These are phyloP conservation scores for Candida koratica DNA, from an alignment of 805 yeast species.

Conservation along the genomic window DNA sequence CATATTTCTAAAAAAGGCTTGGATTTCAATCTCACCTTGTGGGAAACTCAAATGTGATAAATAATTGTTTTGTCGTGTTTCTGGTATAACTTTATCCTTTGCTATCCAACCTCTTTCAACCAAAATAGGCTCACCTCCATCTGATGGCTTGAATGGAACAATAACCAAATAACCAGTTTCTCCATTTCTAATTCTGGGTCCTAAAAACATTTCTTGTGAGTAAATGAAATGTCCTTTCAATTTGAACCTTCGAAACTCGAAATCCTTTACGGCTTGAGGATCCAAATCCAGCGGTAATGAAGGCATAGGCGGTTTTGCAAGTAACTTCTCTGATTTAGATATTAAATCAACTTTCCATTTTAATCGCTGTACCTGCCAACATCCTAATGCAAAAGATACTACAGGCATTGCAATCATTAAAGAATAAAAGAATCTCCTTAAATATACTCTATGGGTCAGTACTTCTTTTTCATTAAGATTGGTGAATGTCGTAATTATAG, in stretches of 20 bases:
- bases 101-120: constrained; percentile 91
- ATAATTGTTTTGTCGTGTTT: constrained; percentile 41
- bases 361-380: constrained; percentile 87
- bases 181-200: constrained; percentile 73
- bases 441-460: constrained; percentile 33
- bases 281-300: constrained; percentile 60
- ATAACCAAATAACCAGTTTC: constrained; percentile 72
- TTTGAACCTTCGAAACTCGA: constrained; percentile 79
- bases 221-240: constrained; percentile 78
- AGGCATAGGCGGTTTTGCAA: constrained; percentile 68
- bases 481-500: constrained; percentile 50
- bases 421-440: constrained; percentile 41
- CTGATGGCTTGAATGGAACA: constrained; percentile 74
- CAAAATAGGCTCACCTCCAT: constrained; percentile 72
- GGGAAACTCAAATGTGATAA: constrained; percentile 73
- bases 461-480: constrained; percentile 37
- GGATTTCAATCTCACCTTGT: constrained; percentile 63
- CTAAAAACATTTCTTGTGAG: constrained; percentile 83
- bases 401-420: constrained; percentile 74
- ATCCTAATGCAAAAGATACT: constrained; percentile 77
- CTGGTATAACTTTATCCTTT: constrained; percentile 60
- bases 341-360: constrained; percentile 86
- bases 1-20: constrained; percentile 69
- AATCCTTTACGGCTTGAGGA: constrained; percentile 62
- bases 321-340: constrained; percentile 75